Evolutionary conservation across 192 early-diverging fungal genomes (phyloP).

Genomic region (Thamnidium elegans): DNA sequence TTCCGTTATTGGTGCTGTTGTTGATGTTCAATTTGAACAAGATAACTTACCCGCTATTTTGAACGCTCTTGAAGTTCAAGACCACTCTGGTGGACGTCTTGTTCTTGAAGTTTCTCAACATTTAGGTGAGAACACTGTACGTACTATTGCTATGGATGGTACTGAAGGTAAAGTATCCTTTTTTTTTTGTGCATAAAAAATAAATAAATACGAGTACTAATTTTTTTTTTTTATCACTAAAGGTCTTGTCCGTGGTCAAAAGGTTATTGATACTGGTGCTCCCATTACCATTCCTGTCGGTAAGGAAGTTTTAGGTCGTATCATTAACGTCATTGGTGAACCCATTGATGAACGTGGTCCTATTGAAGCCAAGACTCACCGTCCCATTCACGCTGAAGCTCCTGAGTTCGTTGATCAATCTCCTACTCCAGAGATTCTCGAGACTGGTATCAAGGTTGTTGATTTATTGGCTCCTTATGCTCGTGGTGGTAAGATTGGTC

Average conservation of each 20-base stretch:
- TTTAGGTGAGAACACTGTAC: constrained; percentile 97
- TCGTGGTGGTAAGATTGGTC: constrained; percentile 98
- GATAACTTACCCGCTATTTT: constrained; percentile 90
- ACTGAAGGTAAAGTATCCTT: too few relatives aligned
- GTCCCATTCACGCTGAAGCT: constrained; percentile 89
- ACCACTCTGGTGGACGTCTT: constrained; percentile 75
- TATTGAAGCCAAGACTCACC: constrained; percentile 83
- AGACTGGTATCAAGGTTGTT: constrained; percentile 99
- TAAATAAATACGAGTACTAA: too few relatives aligned
- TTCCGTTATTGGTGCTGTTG: constrained; percentile 97
- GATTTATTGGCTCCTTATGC: constrained; percentile 97
- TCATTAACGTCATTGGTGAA: constrained; percentile 99
- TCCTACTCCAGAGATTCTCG: constrained; percentile 89
- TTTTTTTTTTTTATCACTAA: neutral
- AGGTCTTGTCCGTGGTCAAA: constrained; percentile 94
- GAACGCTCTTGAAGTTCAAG: constrained; percentile 94
- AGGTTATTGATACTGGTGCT: constrained; percentile 88
- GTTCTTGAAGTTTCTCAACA: constrained; percentile 97
- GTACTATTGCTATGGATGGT: constrained; percentile 99
- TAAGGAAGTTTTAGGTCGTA: constrained; percentile 94
- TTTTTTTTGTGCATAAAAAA: too few relatives aligned
- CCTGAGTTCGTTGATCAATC: constrained; percentile 96
- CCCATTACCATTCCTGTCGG: constrained; percentile 94
- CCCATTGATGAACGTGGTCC: constrained; percentile 98
- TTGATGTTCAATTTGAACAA: constrained; percentile 95